phyloP scores from a whole-genome alignment of 805 yeast genomes.

The Wickerhamomyces xylosicus region DNA sequence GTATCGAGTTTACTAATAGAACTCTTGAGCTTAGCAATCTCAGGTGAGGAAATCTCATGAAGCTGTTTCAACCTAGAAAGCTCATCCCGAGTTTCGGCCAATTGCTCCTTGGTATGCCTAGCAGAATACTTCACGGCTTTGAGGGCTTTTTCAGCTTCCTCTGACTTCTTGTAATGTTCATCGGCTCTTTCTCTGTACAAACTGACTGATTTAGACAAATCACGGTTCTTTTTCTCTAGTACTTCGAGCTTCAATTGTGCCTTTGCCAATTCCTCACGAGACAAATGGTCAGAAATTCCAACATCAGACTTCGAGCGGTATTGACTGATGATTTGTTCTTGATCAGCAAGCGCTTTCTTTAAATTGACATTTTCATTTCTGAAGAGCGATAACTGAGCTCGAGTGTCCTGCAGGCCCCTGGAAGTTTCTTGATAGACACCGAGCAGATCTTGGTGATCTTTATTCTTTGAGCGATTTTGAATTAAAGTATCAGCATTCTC shows the following conservation, averaged over 20 bases:
- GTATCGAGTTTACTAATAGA: conserved; percentile 44
- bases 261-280: conserved; percentile 30
- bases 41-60: conserved; percentile 39
- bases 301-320: conserved; percentile 10
- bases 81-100: conserved; percentile 37
- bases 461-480: conserved; percentile 6
- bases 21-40: conserved; percentile 40
- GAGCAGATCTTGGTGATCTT: conserved; percentile 33
- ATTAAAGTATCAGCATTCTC: background rate
- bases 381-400: conserved; percentile 30
- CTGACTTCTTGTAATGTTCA: conserved; percentile 61
- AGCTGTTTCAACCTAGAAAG: conserved; percentile 42
- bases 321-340: conserved; percentile 16
- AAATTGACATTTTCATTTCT: conserved; percentile 32
- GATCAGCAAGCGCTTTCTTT: conserved; percentile 29
- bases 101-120: conserved; percentile 38
- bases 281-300: conserved; percentile 14
- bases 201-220: conserved; percentile 43
- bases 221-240: conserved; percentile 41
- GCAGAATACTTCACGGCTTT: conserved; percentile 55
- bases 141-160: conserved; percentile 68
- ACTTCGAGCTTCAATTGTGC: conserved; percentile 49
- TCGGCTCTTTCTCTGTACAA: conserved; percentile 66
- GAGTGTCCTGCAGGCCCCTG: conserved; percentile 30
- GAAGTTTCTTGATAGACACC: conserved; percentile 40